Evolutionary conservation across 176 grass and related monocot genomes (phyloP), one percentile per base, ranked within the genome.

Genomic region (Oryza rufipogon): DNA sequence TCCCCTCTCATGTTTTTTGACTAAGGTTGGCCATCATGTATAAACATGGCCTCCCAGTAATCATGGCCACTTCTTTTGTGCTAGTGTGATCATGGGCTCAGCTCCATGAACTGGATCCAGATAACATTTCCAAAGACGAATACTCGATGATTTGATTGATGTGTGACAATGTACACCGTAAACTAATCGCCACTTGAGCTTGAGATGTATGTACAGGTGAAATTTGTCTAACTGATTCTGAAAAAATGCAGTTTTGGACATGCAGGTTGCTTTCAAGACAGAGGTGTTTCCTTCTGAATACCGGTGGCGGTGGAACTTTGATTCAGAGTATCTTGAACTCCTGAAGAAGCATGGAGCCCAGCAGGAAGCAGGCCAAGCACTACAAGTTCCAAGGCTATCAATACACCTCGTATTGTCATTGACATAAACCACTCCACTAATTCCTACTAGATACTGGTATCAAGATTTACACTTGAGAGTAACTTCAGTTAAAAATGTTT

Each of bases 221-320:
- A 74, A 11, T 64, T 46, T 71, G 52, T 77, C 78, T 75, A 71
- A 54, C 66, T 20, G 52, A 44, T 87, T 47, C 76, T 77, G 44
- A 81, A 22, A 45, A 47, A 66, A 36, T 14, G 11, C 20, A 77
- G 73, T 33, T 67, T 81, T 39, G 88, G 34, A 68, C 46, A 33
- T 87, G 83, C 80, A 95, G 79, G 87, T 76, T 68, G 76, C 82
- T 65, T 90, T 92, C 81, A 90, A 83, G 90, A 86, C 90, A 75
- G 74, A 89, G 70, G 81, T 74, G 17, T 19, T 86, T 85, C 67
- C 85, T 81, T 89, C 88, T 79, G 52, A 79, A 89, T 83, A 88
- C 74, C 48, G 39, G 84, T 79, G 88, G 88, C 64, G 17, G 38
- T 68, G 48, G 28, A 26, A 81, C 56, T 38, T 60, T 49, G 80